phyloP scores from a whole-genome alignment of 441 rosid genomes.

The Populus tomentosa region DNA sequence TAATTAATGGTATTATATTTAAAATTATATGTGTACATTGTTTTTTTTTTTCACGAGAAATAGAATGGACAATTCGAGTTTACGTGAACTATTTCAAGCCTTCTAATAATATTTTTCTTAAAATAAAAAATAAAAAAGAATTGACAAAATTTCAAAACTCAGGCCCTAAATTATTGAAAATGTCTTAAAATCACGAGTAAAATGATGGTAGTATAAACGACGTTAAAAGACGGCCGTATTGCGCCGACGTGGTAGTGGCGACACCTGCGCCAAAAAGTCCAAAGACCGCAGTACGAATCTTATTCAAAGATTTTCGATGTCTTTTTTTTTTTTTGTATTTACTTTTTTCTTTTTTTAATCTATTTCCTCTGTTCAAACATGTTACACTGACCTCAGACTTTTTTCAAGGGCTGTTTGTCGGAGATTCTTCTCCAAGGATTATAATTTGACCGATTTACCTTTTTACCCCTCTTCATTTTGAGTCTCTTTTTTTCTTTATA shows the following conservation, averaged over 20 bases:
- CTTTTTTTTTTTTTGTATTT: too few relatives aligned
- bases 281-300: not conserved
- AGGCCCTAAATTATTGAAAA: not conserved
- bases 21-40: too few relatives aligned
- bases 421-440: not conserved
- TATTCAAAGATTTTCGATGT: not conserved
- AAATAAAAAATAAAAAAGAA: too few relatives aligned
- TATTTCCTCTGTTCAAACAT: not conserved
- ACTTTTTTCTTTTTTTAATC: not conserved
- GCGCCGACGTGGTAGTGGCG: conserved; percentile 17
- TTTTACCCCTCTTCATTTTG: not conserved
- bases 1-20: too few relatives aligned
- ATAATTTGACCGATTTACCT: not conserved
- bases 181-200: not conserved
- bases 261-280: not conserved
- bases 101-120: too few relatives aligned
- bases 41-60: too few relatives aligned
- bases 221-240: not conserved
- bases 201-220: not conserved
- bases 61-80: not conserved
- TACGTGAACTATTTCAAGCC: not conserved
- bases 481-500: not conserved
- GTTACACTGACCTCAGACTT: not conserved
- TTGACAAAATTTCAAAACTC: not conserved
- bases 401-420: not conserved